These are phyloP conservation scores for Tolypocladium tundrense DNA, from an alignment of 2,329 filamentous ascomycete species.

Conservation along the genomic window DNA sequence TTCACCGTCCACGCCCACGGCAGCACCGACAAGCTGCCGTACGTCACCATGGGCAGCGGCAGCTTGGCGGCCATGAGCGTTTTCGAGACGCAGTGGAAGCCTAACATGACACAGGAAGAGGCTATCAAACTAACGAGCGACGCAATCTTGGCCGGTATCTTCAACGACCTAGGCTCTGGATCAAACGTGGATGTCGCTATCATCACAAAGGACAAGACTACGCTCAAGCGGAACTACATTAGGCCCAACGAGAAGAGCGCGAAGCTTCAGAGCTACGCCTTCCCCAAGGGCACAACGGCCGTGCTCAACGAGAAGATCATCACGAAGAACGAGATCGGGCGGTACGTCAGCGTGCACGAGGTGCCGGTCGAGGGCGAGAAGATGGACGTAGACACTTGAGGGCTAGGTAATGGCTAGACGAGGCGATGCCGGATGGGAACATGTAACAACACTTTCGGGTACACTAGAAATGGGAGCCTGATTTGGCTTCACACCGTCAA, in stretches of 20 bases:
- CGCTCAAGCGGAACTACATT: conserved; percentile 83
- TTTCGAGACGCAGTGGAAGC: conserved; percentile 94
- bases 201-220: conserved; percentile 93
- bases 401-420: not conserved
- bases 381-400: conserved; percentile 57
- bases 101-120: conserved; percentile 62
- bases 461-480: conserved; percentile 1
- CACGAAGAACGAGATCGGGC: conserved; percentile 83
- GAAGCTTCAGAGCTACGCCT: conserved; percentile 91
- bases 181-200: conserved; percentile 96
- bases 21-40: conserved; percentile 95
- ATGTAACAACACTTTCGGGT: conserved; percentile 2
- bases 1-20: conserved; percentile 99
- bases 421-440: not conserved
- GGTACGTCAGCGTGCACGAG: conserved; percentile 88
- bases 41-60: conserved; percentile 97
- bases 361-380: conserved; percentile 59
- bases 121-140: conserved; percentile 76
- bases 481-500: not conserved
- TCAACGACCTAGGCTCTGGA: conserved; percentile 94
- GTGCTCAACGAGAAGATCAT: conserved; percentile 95
- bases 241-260: conserved; percentile 82
- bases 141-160: conserved; percentile 93
- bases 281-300: conserved; percentile 84
- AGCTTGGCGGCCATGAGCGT: conserved; percentile 95